Percentiles rank a stretch among this genome's conserved stretches.
These are phyloP conservation scores for Debaryomycetaceae sp. DNA, from an alignment of 1,139 yeast genomes.

Conservation along the genomic window DNA sequence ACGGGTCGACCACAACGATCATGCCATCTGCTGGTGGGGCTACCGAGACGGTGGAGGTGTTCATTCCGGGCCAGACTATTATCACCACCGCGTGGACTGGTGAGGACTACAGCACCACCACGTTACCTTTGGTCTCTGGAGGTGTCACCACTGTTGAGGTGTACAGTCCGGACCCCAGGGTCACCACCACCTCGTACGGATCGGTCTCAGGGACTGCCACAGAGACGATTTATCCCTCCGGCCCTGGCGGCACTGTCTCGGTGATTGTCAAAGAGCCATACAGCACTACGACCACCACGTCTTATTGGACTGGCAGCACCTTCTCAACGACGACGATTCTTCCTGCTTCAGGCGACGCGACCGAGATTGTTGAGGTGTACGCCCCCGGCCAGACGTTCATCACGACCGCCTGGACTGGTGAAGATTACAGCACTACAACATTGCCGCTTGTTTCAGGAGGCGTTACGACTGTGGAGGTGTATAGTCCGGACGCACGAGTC, in stretches of 20 bases:
- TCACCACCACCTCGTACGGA: neutral
- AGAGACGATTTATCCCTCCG: neutral
- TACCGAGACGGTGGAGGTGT: neutral
- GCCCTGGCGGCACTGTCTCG: neutral
- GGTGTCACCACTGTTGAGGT: slow-evolving; percentile 1
- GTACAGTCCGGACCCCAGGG: neutral
- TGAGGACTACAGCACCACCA: slow-evolving; percentile 1
- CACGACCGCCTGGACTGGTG: neutral
- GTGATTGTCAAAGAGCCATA: slow-evolving; percentile 1
- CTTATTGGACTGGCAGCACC: neutral
- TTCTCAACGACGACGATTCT: neutral
- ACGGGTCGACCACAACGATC: neutral
- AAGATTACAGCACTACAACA: neutral
- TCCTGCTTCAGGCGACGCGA: neutral
- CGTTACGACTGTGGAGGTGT: neutral
- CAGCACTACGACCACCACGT: neutral
- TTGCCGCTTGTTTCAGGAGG: neutral
- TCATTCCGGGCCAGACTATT: neutral
- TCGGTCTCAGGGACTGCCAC: neutral
- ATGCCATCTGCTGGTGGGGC: no score
- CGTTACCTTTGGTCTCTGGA: neutral
- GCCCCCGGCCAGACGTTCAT: neutral
- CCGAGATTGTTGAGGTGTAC: neutral
- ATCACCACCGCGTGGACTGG: slow-evolving; percentile 1
- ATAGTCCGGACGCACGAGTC: neutral